Percentiles rank a stretch among this genome's conserved stretches.
Conservation (phyloP, 441 rosid genomes). For the Bocquillonia castaneifolia region DNA sequence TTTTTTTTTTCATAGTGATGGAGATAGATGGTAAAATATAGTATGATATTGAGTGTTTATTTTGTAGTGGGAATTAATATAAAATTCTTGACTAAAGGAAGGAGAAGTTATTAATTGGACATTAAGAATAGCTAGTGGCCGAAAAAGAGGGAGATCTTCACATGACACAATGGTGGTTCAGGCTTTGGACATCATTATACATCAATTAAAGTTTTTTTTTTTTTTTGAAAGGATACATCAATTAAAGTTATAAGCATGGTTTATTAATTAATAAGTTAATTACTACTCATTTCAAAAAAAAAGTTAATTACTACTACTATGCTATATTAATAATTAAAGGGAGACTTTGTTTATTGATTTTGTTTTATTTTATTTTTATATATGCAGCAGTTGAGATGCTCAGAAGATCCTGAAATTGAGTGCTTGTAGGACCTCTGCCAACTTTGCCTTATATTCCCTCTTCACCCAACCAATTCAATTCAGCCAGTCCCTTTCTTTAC, state of each 20-base stretch:
- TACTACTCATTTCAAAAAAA: too few relatives aligned
- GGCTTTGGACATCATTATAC: constrained; percentile 49
- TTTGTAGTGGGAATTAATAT: not conserved
- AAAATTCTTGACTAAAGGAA: not conserved
- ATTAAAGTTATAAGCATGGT: constrained; percentile 37
- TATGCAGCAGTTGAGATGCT: constrained; percentile 33
- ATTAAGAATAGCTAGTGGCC: constrained; percentile 44
- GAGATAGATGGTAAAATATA: not conserved
- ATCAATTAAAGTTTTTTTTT: constrained; percentile 49
- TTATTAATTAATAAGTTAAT: constrained; percentile 19
- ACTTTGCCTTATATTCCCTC: constrained; percentile 18
- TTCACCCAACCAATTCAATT: constrained; percentile 14
- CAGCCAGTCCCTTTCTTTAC: too few relatives aligned
- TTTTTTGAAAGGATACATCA: too few relatives aligned
- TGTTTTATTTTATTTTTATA: not conserved
- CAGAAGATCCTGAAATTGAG: constrained; percentile 48
- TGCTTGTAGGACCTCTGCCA: constrained; percentile 31
- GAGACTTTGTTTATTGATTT: not conserved
- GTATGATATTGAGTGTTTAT: too few relatives aligned
- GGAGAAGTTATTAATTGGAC: constrained; percentile 4
- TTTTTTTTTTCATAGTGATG: not conserved
- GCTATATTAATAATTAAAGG: not conserved
- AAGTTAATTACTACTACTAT: too few relatives aligned
- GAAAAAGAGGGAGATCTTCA: constrained; percentile 73
- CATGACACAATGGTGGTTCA: constrained; percentile 39